Conservation (phyloP, 108 stramenopile species). For the Schizochytrium sp. region DNA sequence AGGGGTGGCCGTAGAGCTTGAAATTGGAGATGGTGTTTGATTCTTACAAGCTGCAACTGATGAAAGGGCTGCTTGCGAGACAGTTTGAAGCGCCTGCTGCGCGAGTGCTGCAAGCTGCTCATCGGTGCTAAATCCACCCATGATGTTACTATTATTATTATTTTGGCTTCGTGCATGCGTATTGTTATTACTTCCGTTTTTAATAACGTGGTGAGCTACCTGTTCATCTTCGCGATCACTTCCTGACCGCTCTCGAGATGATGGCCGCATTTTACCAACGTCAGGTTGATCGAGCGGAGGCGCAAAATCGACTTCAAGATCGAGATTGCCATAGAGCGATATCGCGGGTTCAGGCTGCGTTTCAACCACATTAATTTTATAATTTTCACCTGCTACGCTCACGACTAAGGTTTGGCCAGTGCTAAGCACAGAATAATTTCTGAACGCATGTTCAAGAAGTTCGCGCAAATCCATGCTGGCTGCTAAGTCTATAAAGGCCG, state of each 20-base stretch:
- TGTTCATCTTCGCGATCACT: too few relatives aligned
- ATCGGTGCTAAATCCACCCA: not conserved
- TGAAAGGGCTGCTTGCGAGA: not conserved
- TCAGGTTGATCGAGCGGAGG: slow-evolving; percentile 55
- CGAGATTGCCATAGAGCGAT: slow-evolving; percentile 64
- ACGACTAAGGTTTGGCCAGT: slow-evolving; percentile 47
- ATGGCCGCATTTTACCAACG: not conserved
- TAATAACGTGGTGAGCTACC: too few relatives aligned
- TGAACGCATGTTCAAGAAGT: slow-evolving; percentile 44
- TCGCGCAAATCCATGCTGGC: slow-evolving; percentile 60
- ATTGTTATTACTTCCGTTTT: too few relatives aligned
- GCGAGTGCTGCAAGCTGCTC: slow-evolving; percentile 5
- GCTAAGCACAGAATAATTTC: slow-evolving; percentile 58
- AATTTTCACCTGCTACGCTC: slow-evolving; percentile 3
- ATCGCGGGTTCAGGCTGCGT: slow-evolving; percentile 42
- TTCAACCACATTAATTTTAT: slow-evolving; percentile 60
- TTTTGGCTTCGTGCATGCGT: too few relatives aligned
- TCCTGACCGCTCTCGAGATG: not conserved
- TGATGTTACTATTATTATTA: not conserved
- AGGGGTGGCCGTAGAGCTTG: not conserved
- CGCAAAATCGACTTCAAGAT: slow-evolving; percentile 66
- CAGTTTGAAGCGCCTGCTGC: slow-evolving; percentile 21
- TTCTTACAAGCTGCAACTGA: not conserved
- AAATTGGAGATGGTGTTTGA: not conserved
- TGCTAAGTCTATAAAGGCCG: slow-evolving; percentile 64